Evolutionary conservation across 768 basidiomycete species (phyloP).

Genomic region (Postia placenta): DNA sequence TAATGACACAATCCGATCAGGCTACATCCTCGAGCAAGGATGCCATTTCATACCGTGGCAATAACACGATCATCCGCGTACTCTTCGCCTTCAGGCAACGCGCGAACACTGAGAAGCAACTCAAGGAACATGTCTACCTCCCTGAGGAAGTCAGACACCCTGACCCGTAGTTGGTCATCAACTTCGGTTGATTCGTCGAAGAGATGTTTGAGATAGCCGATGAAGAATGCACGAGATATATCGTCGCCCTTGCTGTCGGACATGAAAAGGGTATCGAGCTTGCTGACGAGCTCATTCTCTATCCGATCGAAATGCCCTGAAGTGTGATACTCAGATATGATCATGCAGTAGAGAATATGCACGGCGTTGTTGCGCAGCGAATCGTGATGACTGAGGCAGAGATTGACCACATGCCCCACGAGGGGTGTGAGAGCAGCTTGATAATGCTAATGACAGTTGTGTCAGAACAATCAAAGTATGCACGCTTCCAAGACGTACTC

Average conservation of each 20-base stretch:
- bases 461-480: not conserved
- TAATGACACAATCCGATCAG: conserved; percentile 20
- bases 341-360: conserved; percentile 92
- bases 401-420: conserved; percentile 84
- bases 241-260: conserved; percentile 88
- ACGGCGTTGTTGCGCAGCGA: conserved; percentile 86
- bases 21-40: not conserved
- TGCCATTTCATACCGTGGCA: conserved; percentile 54
- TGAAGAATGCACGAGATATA: conserved; percentile 88
- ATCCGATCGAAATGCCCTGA: conserved; percentile 83
- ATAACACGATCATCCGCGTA: conserved; percentile 93
- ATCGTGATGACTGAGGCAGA: conserved; percentile 95
- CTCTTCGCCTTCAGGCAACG: conserved; percentile 88
- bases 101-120: conserved; percentile 79
- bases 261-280: conserved; percentile 89
- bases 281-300: conserved; percentile 87
- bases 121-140: conserved; percentile 92
- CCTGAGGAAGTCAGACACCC: conserved; percentile 78
- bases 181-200: conserved; percentile 83
- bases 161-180: conserved; percentile 70
- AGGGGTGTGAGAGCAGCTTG: conserved; percentile 78
- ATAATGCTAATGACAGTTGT: conserved; percentile 51
- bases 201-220: conserved; percentile 82
- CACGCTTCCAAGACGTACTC: not conserved
- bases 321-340: conserved; percentile 85